Percentiles rank a stretch among this genome's conserved stretches.
These are phyloP conservation scores for Vicia sativa DNA, from an alignment of 306 rosid genomes.

Conservation along the genomic window DNA sequence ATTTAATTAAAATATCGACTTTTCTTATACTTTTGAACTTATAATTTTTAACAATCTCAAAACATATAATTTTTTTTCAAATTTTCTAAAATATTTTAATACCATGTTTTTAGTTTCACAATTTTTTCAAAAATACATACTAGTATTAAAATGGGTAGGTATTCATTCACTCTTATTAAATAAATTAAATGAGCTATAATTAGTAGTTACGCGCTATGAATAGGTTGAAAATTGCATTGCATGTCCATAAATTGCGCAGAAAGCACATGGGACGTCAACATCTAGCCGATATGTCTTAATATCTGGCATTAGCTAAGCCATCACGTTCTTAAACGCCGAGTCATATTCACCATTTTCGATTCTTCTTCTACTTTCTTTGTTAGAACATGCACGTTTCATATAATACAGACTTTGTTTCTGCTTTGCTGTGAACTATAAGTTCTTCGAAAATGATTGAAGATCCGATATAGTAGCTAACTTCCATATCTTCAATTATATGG, in stretches of 20 bases:
- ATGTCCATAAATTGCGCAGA: constrained; percentile 31
- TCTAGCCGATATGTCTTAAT: not conserved
- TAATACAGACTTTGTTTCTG: constrained; percentile 4
- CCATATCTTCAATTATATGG: not conserved
- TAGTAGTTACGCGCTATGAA: not conserved
- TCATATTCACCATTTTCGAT: constrained; percentile 21
- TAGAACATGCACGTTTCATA: constrained; percentile 27
- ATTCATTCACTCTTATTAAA: no score
- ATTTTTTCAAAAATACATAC: no score
- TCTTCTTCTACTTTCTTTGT: constrained; percentile 3
- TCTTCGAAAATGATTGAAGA: constrained; percentile 36
- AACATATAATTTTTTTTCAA: no score
- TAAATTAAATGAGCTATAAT: no score
- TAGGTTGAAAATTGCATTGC: constrained; percentile 16
- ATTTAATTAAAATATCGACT: no score
- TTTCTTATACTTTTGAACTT: no score
- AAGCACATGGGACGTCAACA: constrained; percentile 45
- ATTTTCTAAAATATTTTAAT: no score
- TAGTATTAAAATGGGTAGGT: no score
- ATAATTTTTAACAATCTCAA: no score
- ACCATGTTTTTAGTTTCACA: no score
- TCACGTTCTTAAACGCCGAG: constrained; percentile 30
- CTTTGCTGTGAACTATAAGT: constrained; percentile 20
- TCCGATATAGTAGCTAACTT: constrained; percentile 23
- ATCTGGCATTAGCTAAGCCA: constrained; percentile 34